These are phyloP conservation scores for Trichaptum fuscoviolaceum DNA, from an alignment of 768 basidiomycete species.

Conservation along the genomic window DNA sequence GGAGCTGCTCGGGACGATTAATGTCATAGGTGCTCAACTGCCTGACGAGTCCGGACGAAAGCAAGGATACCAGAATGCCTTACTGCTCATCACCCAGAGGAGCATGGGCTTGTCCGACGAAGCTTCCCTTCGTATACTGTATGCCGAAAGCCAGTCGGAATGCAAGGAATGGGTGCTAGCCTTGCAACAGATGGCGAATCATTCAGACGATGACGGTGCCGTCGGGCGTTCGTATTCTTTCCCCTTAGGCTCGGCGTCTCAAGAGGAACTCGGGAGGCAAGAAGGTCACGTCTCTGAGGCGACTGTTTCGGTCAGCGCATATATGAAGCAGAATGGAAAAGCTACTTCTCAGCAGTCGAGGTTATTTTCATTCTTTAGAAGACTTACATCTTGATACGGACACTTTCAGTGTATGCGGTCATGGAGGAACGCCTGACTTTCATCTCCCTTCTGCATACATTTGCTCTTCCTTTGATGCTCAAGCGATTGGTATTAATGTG, in stretches of 20 bases:
- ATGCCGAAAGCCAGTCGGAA: background rate
- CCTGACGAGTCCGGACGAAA: background rate
- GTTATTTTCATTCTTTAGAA: background rate
- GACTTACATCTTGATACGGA: background rate
- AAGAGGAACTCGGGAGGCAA: background rate
- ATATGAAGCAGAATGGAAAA: background rate
- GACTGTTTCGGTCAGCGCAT: background rate
- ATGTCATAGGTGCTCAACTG: background rate
- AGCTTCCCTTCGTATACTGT: background rate
- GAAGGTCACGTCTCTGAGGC: background rate
- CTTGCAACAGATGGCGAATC: background rate
- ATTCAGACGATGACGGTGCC: background rate
- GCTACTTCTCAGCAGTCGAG: background rate
- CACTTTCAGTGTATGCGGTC: no score
- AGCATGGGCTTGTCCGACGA: background rate
- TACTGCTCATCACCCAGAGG: background rate
- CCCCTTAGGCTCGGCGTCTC: background rate
- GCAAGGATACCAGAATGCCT: background rate
- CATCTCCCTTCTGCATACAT: no score
- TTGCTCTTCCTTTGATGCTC: no score
- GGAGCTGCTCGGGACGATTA: background rate
- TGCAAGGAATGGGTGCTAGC: background rate
- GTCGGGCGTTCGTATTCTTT: background rate
- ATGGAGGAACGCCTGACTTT: no score
- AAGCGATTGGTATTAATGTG: no score